Evolutionary conservation across 2,329 filamentous ascomycete genomes (phyloP).

Genomic region (Trichoderma polysporum): DNA sequence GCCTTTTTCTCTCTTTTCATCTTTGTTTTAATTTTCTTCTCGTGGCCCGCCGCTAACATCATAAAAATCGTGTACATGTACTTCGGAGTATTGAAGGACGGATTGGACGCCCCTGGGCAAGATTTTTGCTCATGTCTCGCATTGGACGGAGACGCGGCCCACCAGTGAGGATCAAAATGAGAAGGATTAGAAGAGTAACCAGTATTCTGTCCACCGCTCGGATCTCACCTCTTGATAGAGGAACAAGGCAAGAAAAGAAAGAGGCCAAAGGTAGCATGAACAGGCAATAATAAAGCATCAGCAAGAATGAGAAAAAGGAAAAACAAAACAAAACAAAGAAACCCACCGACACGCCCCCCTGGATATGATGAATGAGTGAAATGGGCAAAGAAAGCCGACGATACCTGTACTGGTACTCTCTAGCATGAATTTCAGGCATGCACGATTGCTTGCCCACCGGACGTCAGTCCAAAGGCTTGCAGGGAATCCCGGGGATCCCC

Average conservation of each 20-base stretch:
- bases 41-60: neutral
- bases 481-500: slow-evolving; percentile 21
- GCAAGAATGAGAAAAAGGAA: neutral
- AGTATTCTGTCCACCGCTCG: neutral
- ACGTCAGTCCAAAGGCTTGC: slow-evolving; percentile 13
- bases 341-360: slow-evolving; percentile 3
- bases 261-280: slow-evolving; percentile 2
- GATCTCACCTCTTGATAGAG: slow-evolving; percentile 2
- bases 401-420: neutral
- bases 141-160: slow-evolving; percentile 7
- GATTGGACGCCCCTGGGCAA: neutral
- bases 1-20: neutral
- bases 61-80: neutral
- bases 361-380: slow-evolving; percentile 6
- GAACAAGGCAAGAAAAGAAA: neutral
- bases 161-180: neutral
- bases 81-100: neutral
- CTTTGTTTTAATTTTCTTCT: neutral
- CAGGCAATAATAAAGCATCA: neutral
- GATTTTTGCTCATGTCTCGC: slow-evolving; percentile 18
- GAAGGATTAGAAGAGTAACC: neutral
- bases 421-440: slow-evolving; percentile 3
- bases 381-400: slow-evolving; percentile 2
- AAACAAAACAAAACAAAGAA: neutral
- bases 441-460: slow-evolving; percentile 7